Conservation (phyloP, 2,329 filamentous ascomycete species). For the Cytospora leucostoma region DNA sequence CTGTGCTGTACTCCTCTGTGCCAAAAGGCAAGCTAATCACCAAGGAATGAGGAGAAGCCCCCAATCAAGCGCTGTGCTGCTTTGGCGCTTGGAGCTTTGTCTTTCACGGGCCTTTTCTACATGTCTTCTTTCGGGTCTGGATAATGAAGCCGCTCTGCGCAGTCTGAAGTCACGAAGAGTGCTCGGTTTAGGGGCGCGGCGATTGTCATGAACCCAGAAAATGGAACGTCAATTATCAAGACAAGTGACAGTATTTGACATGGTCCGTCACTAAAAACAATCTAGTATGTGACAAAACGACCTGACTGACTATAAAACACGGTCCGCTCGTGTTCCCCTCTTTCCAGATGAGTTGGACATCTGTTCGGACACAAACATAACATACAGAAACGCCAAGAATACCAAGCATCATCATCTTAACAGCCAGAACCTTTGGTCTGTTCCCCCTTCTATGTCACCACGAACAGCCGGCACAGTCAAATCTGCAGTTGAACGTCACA, state of each 20-base stretch:
- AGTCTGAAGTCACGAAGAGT: background rate
- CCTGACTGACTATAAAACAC: background rate
- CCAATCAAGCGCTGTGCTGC: slow-evolving; percentile 9
- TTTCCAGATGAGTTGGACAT: slow-evolving; percentile 28
- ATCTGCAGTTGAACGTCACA: background rate
- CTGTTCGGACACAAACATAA: slow-evolving; percentile 14
- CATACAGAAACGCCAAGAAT: background rate
- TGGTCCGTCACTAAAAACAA: background rate
- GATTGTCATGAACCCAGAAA: background rate
- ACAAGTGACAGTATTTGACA: background rate
- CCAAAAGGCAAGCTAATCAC: slow-evolving; percentile 4
- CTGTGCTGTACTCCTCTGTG: slow-evolving; percentile 6
- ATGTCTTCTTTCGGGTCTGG: background rate
- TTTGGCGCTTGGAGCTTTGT: slow-evolving; percentile 4
- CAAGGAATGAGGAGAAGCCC: background rate
- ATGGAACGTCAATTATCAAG: no score
- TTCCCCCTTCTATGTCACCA: background rate
- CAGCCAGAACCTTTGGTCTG: background rate
- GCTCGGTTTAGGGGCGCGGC: background rate
- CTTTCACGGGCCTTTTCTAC: background rate
- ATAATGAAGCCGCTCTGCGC: background rate
- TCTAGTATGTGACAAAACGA: background rate
- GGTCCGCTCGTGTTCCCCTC: slow-evolving; percentile 3
- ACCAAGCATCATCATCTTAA: background rate
- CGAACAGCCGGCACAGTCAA: background rate